Percentiles rank a stretch among this genome's conserved stretches.
These are phyloP conservation scores for Xylaria bambusicola DNA, from an alignment of 495 filamentous ascomycete genomes.

Conservation along the genomic window DNA sequence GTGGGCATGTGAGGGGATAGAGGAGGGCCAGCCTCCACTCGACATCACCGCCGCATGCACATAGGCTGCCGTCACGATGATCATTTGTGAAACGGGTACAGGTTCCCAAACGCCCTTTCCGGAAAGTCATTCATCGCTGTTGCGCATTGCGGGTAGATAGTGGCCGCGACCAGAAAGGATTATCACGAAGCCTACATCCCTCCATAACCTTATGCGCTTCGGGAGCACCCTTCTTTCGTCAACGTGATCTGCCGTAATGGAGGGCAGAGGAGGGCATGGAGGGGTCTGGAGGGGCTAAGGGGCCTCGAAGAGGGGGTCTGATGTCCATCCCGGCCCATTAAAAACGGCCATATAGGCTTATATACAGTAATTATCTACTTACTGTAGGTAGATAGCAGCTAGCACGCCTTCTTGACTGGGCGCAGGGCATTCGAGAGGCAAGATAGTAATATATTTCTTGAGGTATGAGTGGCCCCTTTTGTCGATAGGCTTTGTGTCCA, in stretches of 20 bases:
- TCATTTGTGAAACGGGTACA: conserved; percentile 6
- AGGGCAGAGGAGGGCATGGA: too few species aligned
- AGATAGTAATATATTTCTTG: conserved; percentile 5
- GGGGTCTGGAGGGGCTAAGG: conserved; percentile 10
- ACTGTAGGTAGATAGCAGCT: conserved; percentile 3
- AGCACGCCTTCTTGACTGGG: conserved; percentile 35
- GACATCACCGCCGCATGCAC: conserved; percentile 12
- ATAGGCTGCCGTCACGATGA: conserved; percentile 6
- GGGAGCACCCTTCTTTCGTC: conserved; percentile 23
- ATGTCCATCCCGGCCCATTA: conserved; percentile 18
- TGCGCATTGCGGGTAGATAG: conserved; percentile 12
- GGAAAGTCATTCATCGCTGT: conserved; percentile 12
- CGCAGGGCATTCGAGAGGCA: not conserved
- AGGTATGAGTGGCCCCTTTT: conserved; percentile 2
- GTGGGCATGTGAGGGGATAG: conserved; percentile 1
- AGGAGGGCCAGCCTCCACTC: conserved; percentile 10
- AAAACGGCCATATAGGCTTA: conserved; percentile 21
- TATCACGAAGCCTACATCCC: conserved; percentile 12
- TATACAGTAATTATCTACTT: too few species aligned
- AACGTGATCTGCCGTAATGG: conserved; percentile 25
- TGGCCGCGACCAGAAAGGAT: conserved; percentile 12
- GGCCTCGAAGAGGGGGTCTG: conserved; percentile 11
- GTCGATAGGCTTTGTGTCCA: not conserved
- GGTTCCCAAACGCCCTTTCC: conserved; percentile 2
- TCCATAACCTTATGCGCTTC: conserved; percentile 17